Evolutionary conservation across 805 yeast species (phyloP).

Genomic region (Metschnikowia lachancei): DNA sequence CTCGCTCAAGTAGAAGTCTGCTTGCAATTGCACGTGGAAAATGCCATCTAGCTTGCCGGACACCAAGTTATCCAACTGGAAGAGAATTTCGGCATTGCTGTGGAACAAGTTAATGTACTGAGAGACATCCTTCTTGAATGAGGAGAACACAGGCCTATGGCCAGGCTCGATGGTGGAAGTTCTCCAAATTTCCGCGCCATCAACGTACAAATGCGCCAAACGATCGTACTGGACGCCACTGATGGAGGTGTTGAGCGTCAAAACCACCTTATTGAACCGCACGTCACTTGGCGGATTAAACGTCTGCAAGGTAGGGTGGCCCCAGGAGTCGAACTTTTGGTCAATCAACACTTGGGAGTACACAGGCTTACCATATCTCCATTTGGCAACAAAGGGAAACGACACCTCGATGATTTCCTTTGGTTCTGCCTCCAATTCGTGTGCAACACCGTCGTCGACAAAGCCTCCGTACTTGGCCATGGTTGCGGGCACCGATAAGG

Average conservation of each 20-base stretch:
- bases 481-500: background rate
- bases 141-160: slow-evolving; percentile 43
- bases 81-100: slow-evolving; percentile 40
- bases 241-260: slow-evolving; percentile 55
- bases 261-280: slow-evolving; percentile 53
- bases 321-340: slow-evolving; percentile 61
- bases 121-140: slow-evolving; percentile 62
- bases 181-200: slow-evolving; percentile 73
- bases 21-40: slow-evolving; percentile 52
- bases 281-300: slow-evolving; percentile 42
- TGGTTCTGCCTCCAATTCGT: background rate
- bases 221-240: slow-evolving; percentile 60
- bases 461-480: slow-evolving; percentile 5
- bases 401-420: slow-evolving; percentile 28
- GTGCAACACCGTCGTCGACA: slow-evolving; percentile 7
- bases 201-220: slow-evolving; percentile 59
- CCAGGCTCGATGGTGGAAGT: slow-evolving; percentile 66
- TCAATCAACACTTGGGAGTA: slow-evolving; percentile 40
- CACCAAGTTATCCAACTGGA: slow-evolving; percentile 63
- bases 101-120: slow-evolving; percentile 51
- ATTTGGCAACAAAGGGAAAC: slow-evolving; percentile 26
- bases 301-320: slow-evolving; percentile 44
- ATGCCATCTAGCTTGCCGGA: slow-evolving; percentile 57
- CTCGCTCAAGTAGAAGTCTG: slow-evolving; percentile 43
- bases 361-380: slow-evolving; percentile 33